Percentiles rank a stretch among this genome's conserved stretches.
These are phyloP conservation scores for Ophidiomyces ophidiicola DNA, from an alignment of 2,329 filamentous ascomycete genomes.

Conservation along the genomic window DNA sequence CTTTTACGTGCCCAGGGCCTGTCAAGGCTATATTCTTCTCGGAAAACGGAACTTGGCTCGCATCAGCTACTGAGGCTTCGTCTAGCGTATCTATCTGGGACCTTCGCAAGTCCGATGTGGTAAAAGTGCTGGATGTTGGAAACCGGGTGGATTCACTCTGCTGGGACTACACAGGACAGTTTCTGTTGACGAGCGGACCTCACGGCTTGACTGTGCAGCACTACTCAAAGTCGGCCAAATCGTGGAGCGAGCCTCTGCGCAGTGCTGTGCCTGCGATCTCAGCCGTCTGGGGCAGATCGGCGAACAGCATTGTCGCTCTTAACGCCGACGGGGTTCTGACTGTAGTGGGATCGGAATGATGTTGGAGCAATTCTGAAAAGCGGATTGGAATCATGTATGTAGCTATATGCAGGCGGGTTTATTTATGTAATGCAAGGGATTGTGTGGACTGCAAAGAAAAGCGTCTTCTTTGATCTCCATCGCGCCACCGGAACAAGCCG, in stretches of 20 bases:
- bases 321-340: conserved; percentile 64
- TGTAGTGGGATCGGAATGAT: conserved; percentile 50
- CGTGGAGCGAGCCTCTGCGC: conserved; percentile 75
- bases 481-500: no score
- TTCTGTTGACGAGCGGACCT: conserved; percentile 67
- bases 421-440: no score
- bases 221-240: conserved; percentile 75
- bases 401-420: conserved; percentile 11
- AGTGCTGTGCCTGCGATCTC: conserved; percentile 61
- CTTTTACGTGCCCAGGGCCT: conserved; percentile 53
- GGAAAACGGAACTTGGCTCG: conserved; percentile 94
- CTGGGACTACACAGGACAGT: conserved; percentile 96
- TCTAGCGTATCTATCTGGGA: conserved; percentile 79
- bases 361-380: no score
- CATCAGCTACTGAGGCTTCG: conserved; percentile 64
- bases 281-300: conserved; percentile 65
- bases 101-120: conserved; percentile 68
- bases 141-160: conserved; percentile 60
- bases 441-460: no score
- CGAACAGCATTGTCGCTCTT: conserved; percentile 61
- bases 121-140: conserved; percentile 78
- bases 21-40: conserved; percentile 74
- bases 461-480: no score
- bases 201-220: conserved; percentile 77
- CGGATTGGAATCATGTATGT: conserved; percentile 16